These are phyloP conservation scores for Tetrahymena elliotti DNA, from an alignment of 73 alveolate species.

Conservation along the genomic window DNA sequence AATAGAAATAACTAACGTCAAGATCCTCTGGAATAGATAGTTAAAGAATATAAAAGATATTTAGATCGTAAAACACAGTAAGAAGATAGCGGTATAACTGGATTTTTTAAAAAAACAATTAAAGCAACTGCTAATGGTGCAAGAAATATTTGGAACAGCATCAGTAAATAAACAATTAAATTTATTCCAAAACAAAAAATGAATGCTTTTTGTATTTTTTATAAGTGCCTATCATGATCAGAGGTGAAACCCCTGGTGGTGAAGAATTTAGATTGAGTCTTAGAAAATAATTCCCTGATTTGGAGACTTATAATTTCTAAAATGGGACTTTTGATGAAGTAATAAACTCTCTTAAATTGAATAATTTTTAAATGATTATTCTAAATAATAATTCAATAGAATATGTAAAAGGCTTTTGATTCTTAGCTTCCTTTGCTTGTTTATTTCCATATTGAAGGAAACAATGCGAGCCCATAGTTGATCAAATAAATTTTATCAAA, in stretches of 20 bases:
- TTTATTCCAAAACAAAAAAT: not conserved
- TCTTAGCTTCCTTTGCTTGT: not conserved
- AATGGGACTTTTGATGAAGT: not conserved
- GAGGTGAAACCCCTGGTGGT: not conserved
- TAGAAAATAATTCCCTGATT: not conserved
- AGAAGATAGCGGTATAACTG: not conserved
- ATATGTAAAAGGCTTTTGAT: not conserved
- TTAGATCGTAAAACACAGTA: not conserved
- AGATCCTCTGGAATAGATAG: not conserved
- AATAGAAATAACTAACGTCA: not conserved
- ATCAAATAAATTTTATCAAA: not conserved
- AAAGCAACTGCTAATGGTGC: not conserved
- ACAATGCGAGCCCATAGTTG: not conserved
- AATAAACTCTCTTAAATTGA: not conserved
- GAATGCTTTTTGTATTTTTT: not conserved
- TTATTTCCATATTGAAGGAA: not conserved
- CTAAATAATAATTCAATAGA: not conserved
- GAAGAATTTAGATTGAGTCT: not conserved
- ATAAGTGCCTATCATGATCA: not conserved
- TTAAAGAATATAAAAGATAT: not conserved
- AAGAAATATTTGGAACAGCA: not conserved
- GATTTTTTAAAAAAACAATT: not conserved
- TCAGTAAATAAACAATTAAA: not conserved
- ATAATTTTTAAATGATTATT: not conserved
- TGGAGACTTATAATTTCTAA: not conserved